These are phyloP conservation scores for Sarcomyxa edulis DNA, from an alignment of 768 basidiomycete genomes.

Conservation along the genomic window DNA sequence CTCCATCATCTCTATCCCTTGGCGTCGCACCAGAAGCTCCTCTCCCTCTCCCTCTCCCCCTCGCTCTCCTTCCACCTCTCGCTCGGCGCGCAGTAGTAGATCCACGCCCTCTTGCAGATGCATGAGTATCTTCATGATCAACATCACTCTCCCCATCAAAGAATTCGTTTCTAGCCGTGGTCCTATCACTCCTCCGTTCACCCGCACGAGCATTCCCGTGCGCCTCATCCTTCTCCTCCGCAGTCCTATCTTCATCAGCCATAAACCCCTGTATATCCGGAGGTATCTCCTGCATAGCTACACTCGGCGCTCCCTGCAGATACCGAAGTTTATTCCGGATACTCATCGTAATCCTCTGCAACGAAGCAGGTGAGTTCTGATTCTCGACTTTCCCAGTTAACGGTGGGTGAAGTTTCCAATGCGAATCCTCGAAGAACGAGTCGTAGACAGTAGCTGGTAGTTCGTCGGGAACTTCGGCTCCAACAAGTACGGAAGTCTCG, in stretches of 20 bases:
- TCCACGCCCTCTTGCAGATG: neutral
- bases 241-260: slow-evolving; percentile 62
- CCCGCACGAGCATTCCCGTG: slow-evolving; percentile 49
- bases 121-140: slow-evolving; percentile 40
- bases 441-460: slow-evolving; percentile 90
- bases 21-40: slow-evolving; percentile 16
- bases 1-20: slow-evolving; percentile 13
- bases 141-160: slow-evolving; percentile 71
- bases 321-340: slow-evolving; percentile 88
- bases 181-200: slow-evolving; percentile 48
- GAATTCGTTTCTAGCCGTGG: slow-evolving; percentile 57
- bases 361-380: slow-evolving; percentile 74
- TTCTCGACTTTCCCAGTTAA: slow-evolving; percentile 91
- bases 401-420: slow-evolving; percentile 92
- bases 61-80: slow-evolving; percentile 20
- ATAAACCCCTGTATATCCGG: slow-evolving; percentile 81
- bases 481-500: slow-evolving; percentile 91
- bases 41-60: slow-evolving; percentile 23
- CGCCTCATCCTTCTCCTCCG: slow-evolving; percentile 71
- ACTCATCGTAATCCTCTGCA: slow-evolving; percentile 84
- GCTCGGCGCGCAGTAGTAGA: slow-evolving; percentile 8
- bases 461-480: slow-evolving; percentile 75
- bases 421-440: slow-evolving; percentile 85
- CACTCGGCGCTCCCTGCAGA: slow-evolving; percentile 93
- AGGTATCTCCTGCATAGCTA: slow-evolving; percentile 94